Conservation (phyloP, 306 rosid genomes). For the Trifolium repens region DNA sequence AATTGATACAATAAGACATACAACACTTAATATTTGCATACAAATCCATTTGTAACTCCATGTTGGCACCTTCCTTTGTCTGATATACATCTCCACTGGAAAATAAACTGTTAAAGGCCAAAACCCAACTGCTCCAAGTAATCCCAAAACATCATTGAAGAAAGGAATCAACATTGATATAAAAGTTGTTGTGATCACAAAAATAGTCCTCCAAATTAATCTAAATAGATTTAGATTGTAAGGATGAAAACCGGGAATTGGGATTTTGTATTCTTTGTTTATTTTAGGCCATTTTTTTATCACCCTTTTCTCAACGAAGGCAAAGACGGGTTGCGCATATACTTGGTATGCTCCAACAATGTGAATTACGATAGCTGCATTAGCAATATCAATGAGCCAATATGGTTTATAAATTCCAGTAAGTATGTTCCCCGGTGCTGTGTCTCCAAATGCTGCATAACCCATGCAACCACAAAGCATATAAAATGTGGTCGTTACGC, state of each 20-base stretch:
- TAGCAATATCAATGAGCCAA: slow-evolving; percentile 78
- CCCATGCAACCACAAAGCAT: slow-evolving; percentile 77
- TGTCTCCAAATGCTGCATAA: slow-evolving; percentile 75
- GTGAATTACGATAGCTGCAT: slow-evolving; percentile 74
- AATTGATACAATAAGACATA: slow-evolving; percentile 53
- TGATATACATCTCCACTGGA: slow-evolving; percentile 76
- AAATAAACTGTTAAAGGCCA: slow-evolving; percentile 80
- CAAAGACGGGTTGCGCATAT: slow-evolving; percentile 70
- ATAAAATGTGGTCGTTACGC: slow-evolving; percentile 69
- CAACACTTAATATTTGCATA: slow-evolving; percentile 55
- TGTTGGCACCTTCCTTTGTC: slow-evolving; percentile 58
- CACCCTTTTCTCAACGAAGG: slow-evolving; percentile 58
- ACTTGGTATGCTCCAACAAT: slow-evolving; percentile 88
- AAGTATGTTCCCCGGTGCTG: slow-evolving; percentile 73
- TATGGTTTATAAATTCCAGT: slow-evolving; percentile 72
- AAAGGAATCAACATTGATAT: slow-evolving; percentile 80
- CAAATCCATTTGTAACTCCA: slow-evolving; percentile 74
- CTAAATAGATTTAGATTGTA: slow-evolving; percentile 59
- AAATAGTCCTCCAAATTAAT: slow-evolving; percentile 66
- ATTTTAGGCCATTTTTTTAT: slow-evolving; percentile 50
- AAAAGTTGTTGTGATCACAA: slow-evolving; percentile 64
- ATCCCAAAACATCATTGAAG: slow-evolving; percentile 73
- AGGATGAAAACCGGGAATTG: slow-evolving; percentile 48
- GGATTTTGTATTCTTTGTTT: slow-evolving; percentile 45
- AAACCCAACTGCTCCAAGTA: slow-evolving; percentile 77